These are phyloP conservation scores for Moesziomyces parantarcticus DNA, from an alignment of 1,284 basidiomycete genomes.

Conservation along the genomic window DNA sequence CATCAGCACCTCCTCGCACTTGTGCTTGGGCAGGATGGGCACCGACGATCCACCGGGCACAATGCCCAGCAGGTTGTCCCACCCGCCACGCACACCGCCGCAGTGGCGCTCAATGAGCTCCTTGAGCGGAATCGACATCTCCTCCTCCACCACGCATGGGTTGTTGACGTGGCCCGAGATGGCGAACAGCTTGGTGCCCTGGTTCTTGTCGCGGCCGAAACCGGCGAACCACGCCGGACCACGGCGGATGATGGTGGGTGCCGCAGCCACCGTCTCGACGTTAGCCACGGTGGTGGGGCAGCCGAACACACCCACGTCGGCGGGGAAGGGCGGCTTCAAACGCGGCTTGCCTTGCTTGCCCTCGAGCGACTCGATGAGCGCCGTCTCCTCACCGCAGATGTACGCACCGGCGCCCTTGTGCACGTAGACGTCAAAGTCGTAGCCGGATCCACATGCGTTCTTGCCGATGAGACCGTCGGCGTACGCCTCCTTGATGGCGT, in stretches of 20 bases:
- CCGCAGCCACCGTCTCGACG: slow-evolving; percentile 96
- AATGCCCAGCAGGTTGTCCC: slow-evolving; percentile 95
- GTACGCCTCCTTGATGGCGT: slow-evolving; percentile 95
- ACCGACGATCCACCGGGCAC: slow-evolving; percentile 95
- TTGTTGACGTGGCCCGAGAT: slow-evolving; percentile 98
- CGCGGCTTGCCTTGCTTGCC: slow-evolving; percentile 97
- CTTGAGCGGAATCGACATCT: slow-evolving; percentile 96
- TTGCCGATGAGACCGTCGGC: slow-evolving; percentile 89
- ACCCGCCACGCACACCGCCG: slow-evolving; percentile 91
- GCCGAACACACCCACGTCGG: slow-evolving; percentile 95
- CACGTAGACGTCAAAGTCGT: slow-evolving; percentile 94
- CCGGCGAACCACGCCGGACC: slow-evolving; percentile 91
- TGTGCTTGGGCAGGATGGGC: slow-evolving; percentile 83
- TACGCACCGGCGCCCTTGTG: slow-evolving; percentile 98
- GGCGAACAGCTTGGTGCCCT: slow-evolving; percentile 94
- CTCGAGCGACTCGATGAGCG: slow-evolving; percentile 94
- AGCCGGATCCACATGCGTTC: slow-evolving; percentile 91
- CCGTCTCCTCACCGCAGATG: slow-evolving; percentile 98
- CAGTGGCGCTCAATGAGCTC: slow-evolving; percentile 97
- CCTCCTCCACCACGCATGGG: slow-evolving; percentile 97
- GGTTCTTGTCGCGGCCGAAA: slow-evolving; percentile 92
- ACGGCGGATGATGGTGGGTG: slow-evolving; percentile 93
- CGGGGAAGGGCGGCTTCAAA: slow-evolving; percentile 99
- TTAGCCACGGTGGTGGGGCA: slow-evolving; percentile 98
- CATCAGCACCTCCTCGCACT: slow-evolving; percentile 73